Evolutionary conservation across 1,284 basidiomycete species (phyloP), one percentile per base, ranked within the genome.

Genomic region (Peniophora sp.): DNA sequence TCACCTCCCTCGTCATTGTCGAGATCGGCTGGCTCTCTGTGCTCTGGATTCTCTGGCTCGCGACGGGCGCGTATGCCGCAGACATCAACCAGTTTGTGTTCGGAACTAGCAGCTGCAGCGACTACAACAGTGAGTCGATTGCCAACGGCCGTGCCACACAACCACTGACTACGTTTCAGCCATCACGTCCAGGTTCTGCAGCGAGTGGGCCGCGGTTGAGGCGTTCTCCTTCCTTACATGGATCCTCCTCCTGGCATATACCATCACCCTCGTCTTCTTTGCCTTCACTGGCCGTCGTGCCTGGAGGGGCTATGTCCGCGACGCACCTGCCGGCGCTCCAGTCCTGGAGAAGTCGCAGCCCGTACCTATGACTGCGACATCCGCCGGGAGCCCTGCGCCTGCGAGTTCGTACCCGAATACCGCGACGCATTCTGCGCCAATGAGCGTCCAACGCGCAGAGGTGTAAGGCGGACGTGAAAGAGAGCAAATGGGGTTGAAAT

Each of bases 181-280:
- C 34, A 55, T 54, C 8, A 3, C 59, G n/a, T 50, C 45, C 14
- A 53, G 56, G n/a, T 60, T 64, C 23, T 83, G 81, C 60, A 63
- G 64, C 44, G 68, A 79, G 55, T 60, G 68, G 32, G 58, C 69
- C 44, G 77, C 66, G 1, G 60, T 81, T 20, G 67, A 71, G 32
- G 81, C 78, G 1, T 79, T 83, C 59, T 60, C 70, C 8, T 79
- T 75, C 65, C 58, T 83, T 41, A 72, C 62, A 52, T 83, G 78
- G 69, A 53, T 81, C 23, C 55, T 72, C 2, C 56, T 78, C 19
- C 52, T 76, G 55, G 55, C 55, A 3, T 81, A 78, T 58, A 61
- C 62, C 14, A 49, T 57, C 36, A 54, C 62, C 44, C 60, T 81
- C 22, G 50, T 68, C 38, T 56, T 65, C 16, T 60, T 74, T 52